phyloP scores from a whole-genome alignment of 2,329 filamentous ascomycete species.

The Microcyclospora pomicola region DNA sequence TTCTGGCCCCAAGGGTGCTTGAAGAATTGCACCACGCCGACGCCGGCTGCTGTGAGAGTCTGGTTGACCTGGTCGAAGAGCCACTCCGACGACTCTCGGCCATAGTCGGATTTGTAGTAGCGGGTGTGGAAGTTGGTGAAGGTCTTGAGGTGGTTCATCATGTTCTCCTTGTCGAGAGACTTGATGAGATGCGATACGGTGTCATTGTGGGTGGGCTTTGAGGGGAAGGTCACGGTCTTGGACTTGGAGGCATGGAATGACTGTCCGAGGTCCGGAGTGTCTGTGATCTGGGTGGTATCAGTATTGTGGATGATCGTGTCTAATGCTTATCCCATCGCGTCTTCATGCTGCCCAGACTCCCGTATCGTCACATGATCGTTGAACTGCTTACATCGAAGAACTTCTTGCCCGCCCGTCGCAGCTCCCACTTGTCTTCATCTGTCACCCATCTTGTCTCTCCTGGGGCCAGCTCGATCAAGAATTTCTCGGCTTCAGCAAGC shows the following conservation, averaged over 20 bases:
- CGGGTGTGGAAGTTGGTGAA: conserved; percentile 69
- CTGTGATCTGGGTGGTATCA: conserved; percentile 45
- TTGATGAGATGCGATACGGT: conserved; percentile 53
- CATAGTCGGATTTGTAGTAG: conserved; percentile 68
- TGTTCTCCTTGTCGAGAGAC: conserved; percentile 58
- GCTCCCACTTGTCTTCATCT: conserved; percentile 87
- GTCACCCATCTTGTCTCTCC: conserved; percentile 77
- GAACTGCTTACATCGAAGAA: conserved; percentile 57
- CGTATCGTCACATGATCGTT: too few relatives aligned
- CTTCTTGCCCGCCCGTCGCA: conserved; percentile 64
- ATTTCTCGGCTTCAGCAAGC: conserved; percentile 35
- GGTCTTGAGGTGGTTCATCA: conserved; percentile 63
- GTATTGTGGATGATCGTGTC: too few relatives aligned
- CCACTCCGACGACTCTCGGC: conserved; percentile 78
- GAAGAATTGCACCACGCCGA: conserved; percentile 62
- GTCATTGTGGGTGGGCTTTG: conserved; percentile 49
- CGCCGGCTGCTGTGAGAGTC: conserved; percentile 58
- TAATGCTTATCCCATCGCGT: too few relatives aligned
- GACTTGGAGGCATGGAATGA: conserved; percentile 8
- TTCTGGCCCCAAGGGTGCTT: conserved; percentile 76
- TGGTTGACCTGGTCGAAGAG: conserved; percentile 59
- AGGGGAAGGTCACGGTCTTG: conserved; percentile 49
- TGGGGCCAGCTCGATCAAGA: conserved; percentile 71
- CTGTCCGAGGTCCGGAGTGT: conserved; percentile 40
- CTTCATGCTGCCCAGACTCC: too few relatives aligned